Conservation (phyloP, 148 eudicot genomes). For the Agrostemma githago region DNA sequence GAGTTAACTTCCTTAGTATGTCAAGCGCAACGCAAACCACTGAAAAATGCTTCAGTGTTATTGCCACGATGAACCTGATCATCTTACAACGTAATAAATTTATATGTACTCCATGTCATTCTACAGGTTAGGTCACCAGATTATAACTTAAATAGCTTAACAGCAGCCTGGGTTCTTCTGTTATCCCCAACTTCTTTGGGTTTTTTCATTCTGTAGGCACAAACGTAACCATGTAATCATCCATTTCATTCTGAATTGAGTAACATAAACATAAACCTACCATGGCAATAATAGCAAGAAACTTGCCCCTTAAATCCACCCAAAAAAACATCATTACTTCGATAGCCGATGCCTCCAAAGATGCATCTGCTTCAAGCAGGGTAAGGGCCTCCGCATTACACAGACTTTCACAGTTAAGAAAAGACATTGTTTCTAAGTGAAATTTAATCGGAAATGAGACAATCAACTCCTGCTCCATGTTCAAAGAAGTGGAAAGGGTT, state of each 20-base stretch:
- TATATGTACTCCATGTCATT: background rate
- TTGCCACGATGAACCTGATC: background rate
- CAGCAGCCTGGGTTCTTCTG: background rate
- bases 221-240: background rate
- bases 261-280: background rate
- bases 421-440: too few species aligned
- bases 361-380: too few species aligned
- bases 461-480: too few species aligned
- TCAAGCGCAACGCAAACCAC: background rate
- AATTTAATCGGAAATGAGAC: too few species aligned
- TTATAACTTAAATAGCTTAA: conserved; percentile 1
- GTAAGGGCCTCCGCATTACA: too few species aligned
- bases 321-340: background rate
- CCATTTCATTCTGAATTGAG: background rate
- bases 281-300: background rate
- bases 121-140: background rate
- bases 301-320: background rate
- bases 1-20: background rate
- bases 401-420: too few species aligned
- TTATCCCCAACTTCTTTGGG: background rate
- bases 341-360: too few species aligned
- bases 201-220: background rate
- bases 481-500: too few species aligned
- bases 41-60: background rate
- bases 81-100: background rate